Evolutionary conservation across 768 basidiomycete genomes (phyloP).

Genomic region (Xerocomellus intermedius): DNA sequence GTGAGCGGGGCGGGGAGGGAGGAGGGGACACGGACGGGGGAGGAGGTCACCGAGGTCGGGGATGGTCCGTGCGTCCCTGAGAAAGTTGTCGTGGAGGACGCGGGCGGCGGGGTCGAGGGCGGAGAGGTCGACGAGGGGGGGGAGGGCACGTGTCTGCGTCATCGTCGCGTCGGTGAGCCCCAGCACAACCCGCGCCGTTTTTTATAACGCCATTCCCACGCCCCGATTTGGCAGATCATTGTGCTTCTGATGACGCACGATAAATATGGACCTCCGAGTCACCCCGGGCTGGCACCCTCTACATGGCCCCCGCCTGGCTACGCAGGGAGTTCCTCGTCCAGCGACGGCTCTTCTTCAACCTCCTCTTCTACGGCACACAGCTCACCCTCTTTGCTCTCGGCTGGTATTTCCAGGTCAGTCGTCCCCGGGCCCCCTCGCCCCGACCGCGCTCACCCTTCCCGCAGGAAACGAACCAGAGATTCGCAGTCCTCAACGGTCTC

Average conservation of each 20-base stretch:
- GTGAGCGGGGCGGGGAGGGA: no score
- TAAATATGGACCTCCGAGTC: background rate
- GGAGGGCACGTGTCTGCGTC: conserved; percentile 20
- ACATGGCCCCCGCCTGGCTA: conserved; percentile 51
- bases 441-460: conserved; percentile 1
- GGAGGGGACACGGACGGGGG: no score
- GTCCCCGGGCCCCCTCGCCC: background rate
- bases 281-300: no score
- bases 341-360: conserved; percentile 67
- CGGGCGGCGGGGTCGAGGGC: conserved; percentile 65
- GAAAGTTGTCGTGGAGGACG: conserved; percentile 64
- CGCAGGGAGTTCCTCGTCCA: conserved; percentile 63
- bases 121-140: conserved; percentile 51
- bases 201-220: background rate
- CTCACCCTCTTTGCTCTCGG: conserved; percentile 75
- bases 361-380: conserved; percentile 80
- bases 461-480: conserved; percentile 58
- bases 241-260: no score
- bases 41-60: conserved; percentile 75
- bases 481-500: conserved; percentile 77
- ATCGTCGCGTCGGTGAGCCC: background rate
- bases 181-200: no score
- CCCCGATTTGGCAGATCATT: background rate
- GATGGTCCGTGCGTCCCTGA: conserved; percentile 70
- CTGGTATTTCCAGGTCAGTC: conserved; percentile 76